These are phyloP conservation scores for Chlorella sp. DNA, from an alignment of 139 green algal genomes.

Conservation along the genomic window DNA sequence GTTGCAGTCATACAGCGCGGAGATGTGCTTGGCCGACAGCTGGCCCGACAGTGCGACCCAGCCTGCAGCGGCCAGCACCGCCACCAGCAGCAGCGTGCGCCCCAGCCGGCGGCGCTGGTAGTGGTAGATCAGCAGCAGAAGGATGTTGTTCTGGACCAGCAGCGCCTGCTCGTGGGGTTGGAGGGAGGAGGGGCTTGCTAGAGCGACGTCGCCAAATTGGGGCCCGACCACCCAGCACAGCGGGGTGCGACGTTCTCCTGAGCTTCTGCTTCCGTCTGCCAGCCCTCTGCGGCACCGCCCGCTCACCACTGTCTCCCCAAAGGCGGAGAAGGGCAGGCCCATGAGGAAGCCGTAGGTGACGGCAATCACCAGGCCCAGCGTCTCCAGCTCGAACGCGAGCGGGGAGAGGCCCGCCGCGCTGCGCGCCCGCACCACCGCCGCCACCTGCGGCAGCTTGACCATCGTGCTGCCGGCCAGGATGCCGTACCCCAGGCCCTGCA, in stretches of 20 bases:
- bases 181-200: background rate
- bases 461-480: slow-evolving; percentile 76
- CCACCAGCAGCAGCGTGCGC: slow-evolving; percentile 8
- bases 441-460: slow-evolving; percentile 86
- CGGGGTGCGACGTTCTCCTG: too few relatives aligned
- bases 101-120: slow-evolving; percentile 50
- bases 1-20: slow-evolving; percentile 69
- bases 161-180: slow-evolving; percentile 28
- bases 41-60: slow-evolving; percentile 41
- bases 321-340: slow-evolving; percentile 79
- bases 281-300: background rate
- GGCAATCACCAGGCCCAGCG: slow-evolving; percentile 69
- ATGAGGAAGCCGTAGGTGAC: slow-evolving; percentile 76
- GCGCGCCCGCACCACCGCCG: slow-evolving; percentile 51
- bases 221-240: background rate
- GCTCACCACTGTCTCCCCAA: slow-evolving; percentile 76
- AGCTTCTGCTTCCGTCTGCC: too few relatives aligned
- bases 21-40: slow-evolving; percentile 44
- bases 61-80: slow-evolving; percentile 11
- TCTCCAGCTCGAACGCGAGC: slow-evolving; percentile 83
- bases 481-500: slow-evolving; percentile 74
- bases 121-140: slow-evolving; percentile 79
- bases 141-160: slow-evolving; percentile 70
- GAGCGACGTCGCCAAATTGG: background rate
- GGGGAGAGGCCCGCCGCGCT: slow-evolving; percentile 77